Percentiles rank a stretch among this genome's conserved stretches.
Conservation (phyloP, 2,329 filamentous ascomycete species). For the Penicillium sp. region DNA sequence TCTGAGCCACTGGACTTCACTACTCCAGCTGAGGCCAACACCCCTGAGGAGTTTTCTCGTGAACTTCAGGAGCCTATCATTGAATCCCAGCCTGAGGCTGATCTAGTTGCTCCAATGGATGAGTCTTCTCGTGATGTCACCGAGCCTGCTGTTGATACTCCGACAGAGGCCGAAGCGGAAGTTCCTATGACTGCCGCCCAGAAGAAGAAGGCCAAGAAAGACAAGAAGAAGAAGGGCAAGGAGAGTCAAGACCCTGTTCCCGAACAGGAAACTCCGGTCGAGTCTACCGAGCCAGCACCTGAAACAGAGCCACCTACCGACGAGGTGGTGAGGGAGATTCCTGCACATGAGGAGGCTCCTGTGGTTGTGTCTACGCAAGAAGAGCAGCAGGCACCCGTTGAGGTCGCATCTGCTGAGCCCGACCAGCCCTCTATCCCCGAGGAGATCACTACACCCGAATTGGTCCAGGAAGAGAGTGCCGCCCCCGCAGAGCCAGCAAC, state of each 20-base stretch:
- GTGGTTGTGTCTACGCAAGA: neutral
- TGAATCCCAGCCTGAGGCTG: neutral
- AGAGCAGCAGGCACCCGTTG: neutral
- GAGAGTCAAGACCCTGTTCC: slow-evolving; percentile 15
- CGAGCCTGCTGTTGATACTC: neutral
- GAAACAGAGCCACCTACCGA: neutral
- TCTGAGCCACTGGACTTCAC: neutral
- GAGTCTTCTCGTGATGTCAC: neutral
- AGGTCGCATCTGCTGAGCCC: neutral
- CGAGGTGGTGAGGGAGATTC: slow-evolving; percentile 1
- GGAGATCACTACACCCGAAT: neutral
- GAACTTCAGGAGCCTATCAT: neutral
- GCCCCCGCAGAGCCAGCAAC: neutral
- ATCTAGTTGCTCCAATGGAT: neutral
- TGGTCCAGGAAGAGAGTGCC: neutral
- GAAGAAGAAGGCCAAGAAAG: slow-evolving; percentile 44
- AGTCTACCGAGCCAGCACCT: slow-evolving; percentile 2
- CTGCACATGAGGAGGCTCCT: neutral
- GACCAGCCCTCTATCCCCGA: neutral
- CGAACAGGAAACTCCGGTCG: slow-evolving; percentile 13
- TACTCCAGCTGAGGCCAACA: neutral
- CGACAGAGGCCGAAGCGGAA: slow-evolving; percentile 8
- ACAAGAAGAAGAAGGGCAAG: slow-evolving; percentile 26
- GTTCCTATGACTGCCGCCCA: slow-evolving; percentile 20
- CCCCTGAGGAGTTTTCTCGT: neutral